Evolutionary conservation across 441 rosid species (phyloP).

Genomic region (Arabidopsis lyrata): DNA sequence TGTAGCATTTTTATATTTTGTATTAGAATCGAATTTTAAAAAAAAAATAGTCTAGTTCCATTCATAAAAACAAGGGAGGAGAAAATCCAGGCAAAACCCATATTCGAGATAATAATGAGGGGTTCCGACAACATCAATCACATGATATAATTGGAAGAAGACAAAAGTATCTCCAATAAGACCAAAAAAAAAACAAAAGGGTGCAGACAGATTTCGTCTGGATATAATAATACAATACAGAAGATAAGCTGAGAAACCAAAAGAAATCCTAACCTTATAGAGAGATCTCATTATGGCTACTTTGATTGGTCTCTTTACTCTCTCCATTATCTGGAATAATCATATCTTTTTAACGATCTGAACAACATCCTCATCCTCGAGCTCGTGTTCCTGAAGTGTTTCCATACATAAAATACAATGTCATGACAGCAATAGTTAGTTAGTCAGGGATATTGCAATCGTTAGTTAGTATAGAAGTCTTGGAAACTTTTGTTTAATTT

Average conservation of each 20-base stretch:
- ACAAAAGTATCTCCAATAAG: constrained; percentile 2
- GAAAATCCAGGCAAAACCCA: constrained; percentile 15
- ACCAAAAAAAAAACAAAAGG: constrained; percentile 6
- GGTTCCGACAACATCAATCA: constrained; percentile 12
- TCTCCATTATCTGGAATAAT: constrained; percentile 29
- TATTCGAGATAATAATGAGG: not conserved
- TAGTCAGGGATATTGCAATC: constrained; percentile 13
- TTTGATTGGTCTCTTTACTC: not conserved
- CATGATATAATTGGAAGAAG: constrained; percentile 1
- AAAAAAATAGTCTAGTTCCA: constrained; percentile 1
- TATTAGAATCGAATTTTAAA: too few relatives aligned
- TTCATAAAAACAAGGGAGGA: constrained; percentile 13
- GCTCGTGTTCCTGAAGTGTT: constrained; percentile 87
- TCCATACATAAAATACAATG: not conserved
- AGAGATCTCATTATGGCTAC: constrained; percentile 13
- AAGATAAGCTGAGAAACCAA: constrained; percentile 28
- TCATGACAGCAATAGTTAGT: not conserved
- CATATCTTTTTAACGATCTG: constrained; percentile 93
- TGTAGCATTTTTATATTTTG: too few relatives aligned
- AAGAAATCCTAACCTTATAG: constrained; percentile 15
- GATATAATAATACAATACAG: constrained; percentile 30
- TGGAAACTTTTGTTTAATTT: not conserved
- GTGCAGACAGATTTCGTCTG: constrained; percentile 26
- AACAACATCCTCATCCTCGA: constrained; percentile 97
- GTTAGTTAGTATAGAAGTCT: not conserved